Conservation (phyloP, 1,284 basidiomycete species). For the Ceratobasidium sp. region DNA sequence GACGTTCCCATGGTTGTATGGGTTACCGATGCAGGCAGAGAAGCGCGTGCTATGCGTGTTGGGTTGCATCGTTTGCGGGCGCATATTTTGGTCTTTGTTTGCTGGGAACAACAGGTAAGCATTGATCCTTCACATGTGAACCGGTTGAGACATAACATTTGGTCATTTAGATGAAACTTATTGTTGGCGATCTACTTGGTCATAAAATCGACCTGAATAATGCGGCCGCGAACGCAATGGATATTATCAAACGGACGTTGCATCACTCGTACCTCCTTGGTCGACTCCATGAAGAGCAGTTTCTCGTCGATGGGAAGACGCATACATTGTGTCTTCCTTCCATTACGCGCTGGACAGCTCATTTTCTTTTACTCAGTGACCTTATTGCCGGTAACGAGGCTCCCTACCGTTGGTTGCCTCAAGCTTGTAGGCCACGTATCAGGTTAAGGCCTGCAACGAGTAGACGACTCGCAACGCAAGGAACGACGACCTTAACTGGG, state of each 20-base stretch:
- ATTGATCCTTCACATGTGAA: background rate
- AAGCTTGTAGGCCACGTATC: too few relatives aligned
- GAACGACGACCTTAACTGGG: too few relatives aligned
- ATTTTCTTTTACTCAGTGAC: constrained; percentile 15
- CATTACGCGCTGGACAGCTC: constrained; percentile 24
- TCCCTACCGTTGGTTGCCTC: too few relatives aligned
- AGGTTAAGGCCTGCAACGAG: too few relatives aligned
- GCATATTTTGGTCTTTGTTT: constrained; percentile 57
- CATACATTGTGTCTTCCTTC: constrained; percentile 7
- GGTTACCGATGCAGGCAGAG: constrained; percentile 57
- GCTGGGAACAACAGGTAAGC: constrained; percentile 60
- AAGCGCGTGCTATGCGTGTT: constrained; percentile 55
- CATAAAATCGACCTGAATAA: background rate
- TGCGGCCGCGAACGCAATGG: background rate
- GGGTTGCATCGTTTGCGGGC: constrained; percentile 52
- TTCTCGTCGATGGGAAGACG: background rate
- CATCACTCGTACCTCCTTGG: constrained; percentile 23
- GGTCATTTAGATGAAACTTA: constrained; percentile 1
- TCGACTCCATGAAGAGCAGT: constrained; percentile 14
- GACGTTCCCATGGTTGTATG: constrained; percentile 12
- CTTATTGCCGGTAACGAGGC: background rate
- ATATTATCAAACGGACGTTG: constrained; percentile 18
- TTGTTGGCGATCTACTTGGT: constrained; percentile 18
- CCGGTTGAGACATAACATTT: background rate
- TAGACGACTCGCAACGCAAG: too few relatives aligned